Percentiles rank a stretch among this genome's conserved stretches.
Conservation (phyloP, 139 green algal species). For the Chlorella sp. region DNA sequence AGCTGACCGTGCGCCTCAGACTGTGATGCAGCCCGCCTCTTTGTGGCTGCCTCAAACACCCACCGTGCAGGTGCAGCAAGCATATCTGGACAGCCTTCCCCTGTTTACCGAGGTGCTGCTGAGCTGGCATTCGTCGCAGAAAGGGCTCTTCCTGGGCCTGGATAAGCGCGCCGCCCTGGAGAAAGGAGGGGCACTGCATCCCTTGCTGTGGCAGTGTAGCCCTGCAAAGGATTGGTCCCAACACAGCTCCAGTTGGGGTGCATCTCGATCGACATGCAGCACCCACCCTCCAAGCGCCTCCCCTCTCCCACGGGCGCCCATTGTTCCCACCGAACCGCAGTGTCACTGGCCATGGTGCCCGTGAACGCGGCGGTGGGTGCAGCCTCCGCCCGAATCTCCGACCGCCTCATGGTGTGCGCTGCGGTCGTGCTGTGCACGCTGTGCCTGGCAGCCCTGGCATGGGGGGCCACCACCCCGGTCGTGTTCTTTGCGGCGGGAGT, state of each 20-base stretch:
- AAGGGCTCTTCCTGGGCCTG: conserved; percentile 54
- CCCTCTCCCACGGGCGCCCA: no score
- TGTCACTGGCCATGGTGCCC: conserved; percentile 46
- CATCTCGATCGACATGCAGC: no score
- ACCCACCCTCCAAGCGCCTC: no score
- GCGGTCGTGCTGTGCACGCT: background rate
- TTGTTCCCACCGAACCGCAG: no score
- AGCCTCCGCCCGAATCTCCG: conserved; percentile 20
- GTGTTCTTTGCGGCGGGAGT: conserved; percentile 34
- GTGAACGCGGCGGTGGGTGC: conserved; percentile 48
- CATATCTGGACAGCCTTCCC: conserved; percentile 55
- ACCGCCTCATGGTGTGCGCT: conserved; percentile 39
- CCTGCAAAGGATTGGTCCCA: no score
- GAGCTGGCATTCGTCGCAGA: conserved; percentile 36
- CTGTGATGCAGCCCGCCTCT: no score
- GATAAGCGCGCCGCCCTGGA: background rate
- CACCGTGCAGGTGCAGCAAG: conserved; percentile 44
- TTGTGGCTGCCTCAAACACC: no score
- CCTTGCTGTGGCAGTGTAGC: no score
- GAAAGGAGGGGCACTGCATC: no score
- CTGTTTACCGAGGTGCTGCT: conserved; percentile 49
- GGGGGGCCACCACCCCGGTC: background rate
- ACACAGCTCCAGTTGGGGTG: no score
- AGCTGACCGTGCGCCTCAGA: no score
- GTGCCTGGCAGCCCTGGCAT: conserved; percentile 2